These are phyloP conservation scores for Saccharomycopsis sp. DNA, from an alignment of 805 yeast genomes.

Conservation along the genomic window DNA sequence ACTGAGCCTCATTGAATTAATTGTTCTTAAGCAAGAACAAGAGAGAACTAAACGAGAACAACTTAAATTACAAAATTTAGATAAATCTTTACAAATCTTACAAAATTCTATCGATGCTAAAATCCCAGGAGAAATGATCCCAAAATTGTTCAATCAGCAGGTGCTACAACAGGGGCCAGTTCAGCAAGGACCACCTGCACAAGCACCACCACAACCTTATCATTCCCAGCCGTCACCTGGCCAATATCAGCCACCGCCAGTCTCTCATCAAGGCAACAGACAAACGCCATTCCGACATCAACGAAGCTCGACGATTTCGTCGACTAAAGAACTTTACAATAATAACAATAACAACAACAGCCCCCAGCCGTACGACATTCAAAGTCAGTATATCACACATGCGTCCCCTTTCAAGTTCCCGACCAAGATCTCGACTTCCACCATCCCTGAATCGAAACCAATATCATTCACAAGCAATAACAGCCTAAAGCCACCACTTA, in stretches of 20 bases:
- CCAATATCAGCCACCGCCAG: slow-evolving; percentile 16
- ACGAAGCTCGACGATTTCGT: slow-evolving; percentile 18
- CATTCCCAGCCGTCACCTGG: slow-evolving; percentile 15
- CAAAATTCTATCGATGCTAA: slow-evolving; percentile 53
- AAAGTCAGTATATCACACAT: slow-evolving; percentile 12
- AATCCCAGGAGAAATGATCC: slow-evolving; percentile 58
- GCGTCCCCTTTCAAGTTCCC: slow-evolving; percentile 17
- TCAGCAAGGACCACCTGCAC: slow-evolving; percentile 6
- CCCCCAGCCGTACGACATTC: slow-evolving; percentile 4
- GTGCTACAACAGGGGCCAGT: slow-evolving; percentile 12
- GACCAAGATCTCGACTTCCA: not conserved
- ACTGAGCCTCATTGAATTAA: slow-evolving; percentile 48
- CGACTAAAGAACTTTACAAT: slow-evolving; percentile 21
- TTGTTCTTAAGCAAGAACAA: slow-evolving; percentile 59
- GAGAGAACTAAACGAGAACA: slow-evolving; percentile 79
- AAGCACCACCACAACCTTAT: slow-evolving; percentile 18
- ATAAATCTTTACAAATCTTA: slow-evolving; percentile 53
- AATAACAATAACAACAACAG: too few relatives aligned
- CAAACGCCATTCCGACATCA: slow-evolving; percentile 9
- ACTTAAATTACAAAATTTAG: slow-evolving; percentile 57
- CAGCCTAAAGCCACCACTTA: slow-evolving; percentile 9
- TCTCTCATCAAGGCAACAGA: slow-evolving; percentile 17
- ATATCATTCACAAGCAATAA: slow-evolving; percentile 4
- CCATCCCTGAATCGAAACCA: slow-evolving; percentile 9
- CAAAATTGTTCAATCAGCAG: slow-evolving; percentile 41